Evolutionary conservation across 106 monocot species (phyloP), one percentile per base, ranked within the genome.

Genomic region (Ottelia alismoides): DNA sequence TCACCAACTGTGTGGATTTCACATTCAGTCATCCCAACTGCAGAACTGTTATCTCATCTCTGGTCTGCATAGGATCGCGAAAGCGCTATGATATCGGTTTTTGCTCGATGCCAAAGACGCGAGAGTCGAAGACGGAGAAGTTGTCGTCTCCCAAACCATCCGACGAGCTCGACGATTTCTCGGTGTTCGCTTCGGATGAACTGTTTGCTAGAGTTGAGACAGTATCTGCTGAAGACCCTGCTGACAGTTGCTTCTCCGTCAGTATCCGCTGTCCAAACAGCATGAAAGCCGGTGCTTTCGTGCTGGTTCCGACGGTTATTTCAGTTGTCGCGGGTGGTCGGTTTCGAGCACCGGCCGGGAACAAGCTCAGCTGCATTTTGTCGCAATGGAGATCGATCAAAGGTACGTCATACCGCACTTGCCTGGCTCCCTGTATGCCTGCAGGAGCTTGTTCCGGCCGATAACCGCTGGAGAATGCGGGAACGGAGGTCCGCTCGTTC

Each of bases 381-480:
- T 58, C 60, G 22, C 70, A 30, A 53, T 72, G 78, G 60, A 76
- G 75, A 56, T 84, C 76, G 54, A 76, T 62, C 49, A 72, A 47
- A 57, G 71, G 46, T 75, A 72, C 30, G 45, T 73, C 79, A 67
- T 75, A 72, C 58, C 72, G 74, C 74, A 74, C 65, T 71, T 86
- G 86, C 77, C 80, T 80, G 80, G 86, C 74, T 86, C 80, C 80
- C 80, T 80, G 80, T 87, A 78, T 81, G 82, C 87, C 75, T 70
- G 69, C 72, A 66, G 81, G 69, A 66, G 72, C 63, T 61, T 53
- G 56, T 71, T 77, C 70, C 10, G 69, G 63, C 16, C 61, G 66
- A 65, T 60, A 76, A 55, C 76, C 68, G 49, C 61, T 46, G 9
- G 80, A 77, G 20, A 71, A 58, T 3, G 77, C 74, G 1, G 76